Evolutionary conservation across 108 stramenopile species (phyloP).

Genomic region (Cyclostephanos invisitatus): DNA sequence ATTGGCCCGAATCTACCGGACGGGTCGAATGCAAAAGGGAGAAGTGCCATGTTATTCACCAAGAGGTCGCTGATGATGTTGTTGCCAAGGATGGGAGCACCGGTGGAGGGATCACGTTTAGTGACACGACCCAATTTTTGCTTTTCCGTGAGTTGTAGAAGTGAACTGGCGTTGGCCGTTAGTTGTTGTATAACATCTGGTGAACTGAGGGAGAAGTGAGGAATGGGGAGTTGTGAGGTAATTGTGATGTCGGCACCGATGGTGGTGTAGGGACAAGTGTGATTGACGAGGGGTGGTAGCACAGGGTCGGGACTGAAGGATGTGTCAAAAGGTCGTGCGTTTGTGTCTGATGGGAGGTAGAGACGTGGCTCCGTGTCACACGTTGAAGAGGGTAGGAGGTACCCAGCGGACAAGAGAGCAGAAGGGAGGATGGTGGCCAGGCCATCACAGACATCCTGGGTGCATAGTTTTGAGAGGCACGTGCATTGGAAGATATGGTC

Average conservation of each 20-base stretch:
- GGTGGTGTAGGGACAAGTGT: background rate
- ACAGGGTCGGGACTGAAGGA: background rate
- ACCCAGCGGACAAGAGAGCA: too few species aligned
- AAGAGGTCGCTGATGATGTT: background rate
- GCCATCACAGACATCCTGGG: background rate
- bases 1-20: background rate
- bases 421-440: background rate
- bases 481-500: too few species aligned
- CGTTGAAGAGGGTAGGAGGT: too few species aligned
- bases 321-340: too few species aligned
- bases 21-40: background rate
- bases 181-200: background rate
- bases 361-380: too few species aligned
- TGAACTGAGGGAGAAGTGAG: background rate
- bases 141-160: background rate
- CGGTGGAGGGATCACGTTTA: background rate
- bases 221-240: background rate
- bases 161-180: conserved; percentile 8
- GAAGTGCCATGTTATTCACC: background rate
- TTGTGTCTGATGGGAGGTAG: too few species aligned
- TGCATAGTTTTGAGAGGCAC: too few species aligned
- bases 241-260: background rate
- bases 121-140: background rate
- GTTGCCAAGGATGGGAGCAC: background rate
- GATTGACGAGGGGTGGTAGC: background rate